phyloP scores from a whole-genome alignment of 495 filamentous ascomycete genomes.

The Hypoxylon fragiforme region DNA sequence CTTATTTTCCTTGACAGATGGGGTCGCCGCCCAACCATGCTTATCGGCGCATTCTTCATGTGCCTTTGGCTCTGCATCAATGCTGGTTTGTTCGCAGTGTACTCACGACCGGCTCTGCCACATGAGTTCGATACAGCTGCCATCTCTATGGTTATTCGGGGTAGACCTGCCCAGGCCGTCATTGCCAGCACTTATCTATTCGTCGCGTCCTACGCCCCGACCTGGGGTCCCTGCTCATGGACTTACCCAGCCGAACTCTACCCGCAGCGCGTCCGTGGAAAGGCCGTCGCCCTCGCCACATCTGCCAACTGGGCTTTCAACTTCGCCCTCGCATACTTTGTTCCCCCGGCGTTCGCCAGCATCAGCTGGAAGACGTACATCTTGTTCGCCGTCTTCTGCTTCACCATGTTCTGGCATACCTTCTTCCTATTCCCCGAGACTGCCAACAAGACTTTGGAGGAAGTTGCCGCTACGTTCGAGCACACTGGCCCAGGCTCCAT shows the following conservation, averaged over 20 bases:
- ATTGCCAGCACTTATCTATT: constrained; percentile 81
- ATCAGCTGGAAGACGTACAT: constrained; percentile 77
- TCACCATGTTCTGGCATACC: constrained; percentile 71
- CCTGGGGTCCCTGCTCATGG: constrained; percentile 74
- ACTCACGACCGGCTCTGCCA: constrained; percentile 44
- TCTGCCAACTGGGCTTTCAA: constrained; percentile 80
- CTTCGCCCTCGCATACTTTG: constrained; percentile 78
- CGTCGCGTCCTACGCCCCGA: constrained; percentile 74
- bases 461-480: constrained; percentile 73
- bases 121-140: constrained; percentile 42
- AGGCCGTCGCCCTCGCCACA: constrained; percentile 72
- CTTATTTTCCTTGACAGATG: constrained; percentile 61
- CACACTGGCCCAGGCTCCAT: constrained; percentile 51
- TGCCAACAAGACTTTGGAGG: constrained; percentile 78
- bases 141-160: constrained; percentile 55
- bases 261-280: constrained; percentile 71
- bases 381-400: constrained; percentile 76
- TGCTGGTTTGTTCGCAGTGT: constrained; percentile 64
- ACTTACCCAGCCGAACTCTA: constrained; percentile 78
- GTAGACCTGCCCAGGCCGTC: constrained; percentile 66
- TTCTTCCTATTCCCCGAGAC: constrained; percentile 86
- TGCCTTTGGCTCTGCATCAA: constrained; percentile 69
- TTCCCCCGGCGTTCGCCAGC: constrained; percentile 72
- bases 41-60: constrained; percentile 70
- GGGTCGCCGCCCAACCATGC: constrained; percentile 64